phyloP scores from a whole-genome alignment of 1,284 basidiomycete species.

The Thelephora terrestris region DNA sequence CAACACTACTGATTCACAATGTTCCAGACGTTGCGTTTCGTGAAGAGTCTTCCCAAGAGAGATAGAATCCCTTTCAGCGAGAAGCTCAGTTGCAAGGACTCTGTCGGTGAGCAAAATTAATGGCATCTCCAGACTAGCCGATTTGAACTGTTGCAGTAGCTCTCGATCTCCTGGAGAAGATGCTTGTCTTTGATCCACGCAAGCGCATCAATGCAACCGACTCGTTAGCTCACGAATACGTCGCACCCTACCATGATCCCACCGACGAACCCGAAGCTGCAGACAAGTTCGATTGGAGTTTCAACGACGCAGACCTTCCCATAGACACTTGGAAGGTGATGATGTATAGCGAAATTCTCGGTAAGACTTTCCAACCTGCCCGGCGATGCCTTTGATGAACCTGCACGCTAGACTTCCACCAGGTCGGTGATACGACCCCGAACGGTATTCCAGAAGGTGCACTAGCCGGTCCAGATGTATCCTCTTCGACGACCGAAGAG shows the following conservation, averaged over 20 bases:
- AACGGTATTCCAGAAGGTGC: conserved; percentile 49
- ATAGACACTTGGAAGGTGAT: conserved; percentile 99
- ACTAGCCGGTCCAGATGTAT: conserved; percentile 46
- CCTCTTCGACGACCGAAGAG: no score
- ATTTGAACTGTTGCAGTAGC: conserved; percentile 36
- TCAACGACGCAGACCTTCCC: conserved; percentile 99
- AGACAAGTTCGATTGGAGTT: conserved; percentile 98
- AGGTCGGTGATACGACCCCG: conserved; percentile 45
- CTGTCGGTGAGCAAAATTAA: conserved; percentile 50
- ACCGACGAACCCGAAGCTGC: conserved; percentile 93
- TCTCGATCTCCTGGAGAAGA: conserved; percentile 93
- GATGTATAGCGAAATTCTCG: conserved; percentile 96
- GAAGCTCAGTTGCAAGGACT: conserved; percentile 87
- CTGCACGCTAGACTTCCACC: conserved; percentile 57
- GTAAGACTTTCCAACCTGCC: conserved; percentile 32
- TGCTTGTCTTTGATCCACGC: conserved; percentile 97
- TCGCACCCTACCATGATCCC: conserved; percentile 96
- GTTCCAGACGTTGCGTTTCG: conserved; percentile 92
- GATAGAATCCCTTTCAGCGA: conserved; percentile 92
- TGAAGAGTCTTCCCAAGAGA: conserved; percentile 93
- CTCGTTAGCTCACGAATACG: conserved; percentile 90
- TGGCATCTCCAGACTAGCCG: not conserved
- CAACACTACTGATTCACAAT: not conserved
- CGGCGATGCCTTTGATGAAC: not conserved
- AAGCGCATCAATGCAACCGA: conserved; percentile 93